Evolutionary conservation across 305 asterid species (phyloP).

Genomic region (Caryopteris hybrid): DNA sequence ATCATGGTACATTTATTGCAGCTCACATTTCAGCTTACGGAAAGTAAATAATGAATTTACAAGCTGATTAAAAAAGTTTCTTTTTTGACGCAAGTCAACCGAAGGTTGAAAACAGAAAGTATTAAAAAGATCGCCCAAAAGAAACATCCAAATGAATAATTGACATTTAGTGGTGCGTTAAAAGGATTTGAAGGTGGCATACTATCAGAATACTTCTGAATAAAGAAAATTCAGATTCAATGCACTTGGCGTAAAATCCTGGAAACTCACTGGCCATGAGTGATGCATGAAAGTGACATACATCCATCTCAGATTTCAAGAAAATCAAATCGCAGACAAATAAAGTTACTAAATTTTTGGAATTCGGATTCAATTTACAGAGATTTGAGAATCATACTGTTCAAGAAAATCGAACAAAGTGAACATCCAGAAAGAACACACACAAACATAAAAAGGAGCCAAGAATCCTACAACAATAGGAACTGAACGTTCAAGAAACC

Average conservation of each 20-base stretch:
- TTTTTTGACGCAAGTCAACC: conserved; percentile 23
- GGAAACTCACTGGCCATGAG: neutral
- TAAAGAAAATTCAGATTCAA: neutral
- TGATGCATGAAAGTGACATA: conserved; percentile 3
- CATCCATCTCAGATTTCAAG: neutral
- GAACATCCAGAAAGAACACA: neutral
- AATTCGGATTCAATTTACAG: neutral
- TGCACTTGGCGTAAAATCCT: neutral
- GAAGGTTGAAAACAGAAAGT: conserved; percentile 5
- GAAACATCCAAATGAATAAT: neutral
- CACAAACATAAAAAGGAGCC: neutral
- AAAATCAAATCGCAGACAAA: neutral
- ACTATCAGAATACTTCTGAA: neutral
- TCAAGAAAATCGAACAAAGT: conserved; percentile 8
- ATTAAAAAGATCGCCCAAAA: neutral
- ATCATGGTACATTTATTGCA: too few relatives aligned
- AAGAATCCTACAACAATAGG: neutral
- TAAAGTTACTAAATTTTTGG: neutral
- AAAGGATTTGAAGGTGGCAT: neutral
- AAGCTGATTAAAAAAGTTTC: conserved; percentile 12
- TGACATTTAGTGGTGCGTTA: neutral
- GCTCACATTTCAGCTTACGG: too few relatives aligned
- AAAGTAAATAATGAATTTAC: neutral
- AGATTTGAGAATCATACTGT: conserved; percentile 10
- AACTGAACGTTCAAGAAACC: neutral